Conservation (phyloP, 495 filamentous ascomycete species). For the Tirmania nivea region DNA sequence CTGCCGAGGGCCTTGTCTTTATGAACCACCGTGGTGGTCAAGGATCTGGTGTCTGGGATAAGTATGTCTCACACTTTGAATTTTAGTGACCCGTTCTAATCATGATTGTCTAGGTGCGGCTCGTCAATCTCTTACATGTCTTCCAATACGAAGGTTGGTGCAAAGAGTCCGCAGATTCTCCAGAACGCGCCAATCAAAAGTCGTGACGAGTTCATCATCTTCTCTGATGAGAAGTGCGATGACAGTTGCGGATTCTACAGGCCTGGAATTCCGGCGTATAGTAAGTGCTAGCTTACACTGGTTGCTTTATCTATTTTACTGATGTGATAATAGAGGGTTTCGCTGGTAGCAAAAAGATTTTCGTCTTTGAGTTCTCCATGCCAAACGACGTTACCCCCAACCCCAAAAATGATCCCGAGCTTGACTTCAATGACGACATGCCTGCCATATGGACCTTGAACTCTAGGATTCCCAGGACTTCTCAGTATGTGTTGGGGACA, state of each 20-base stretch:
- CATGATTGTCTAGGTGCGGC: conserved; percentile 26
- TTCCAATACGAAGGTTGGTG: conserved; percentile 27
- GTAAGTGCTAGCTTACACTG: conserved; percentile 23
- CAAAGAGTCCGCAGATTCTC: conserved; percentile 29
- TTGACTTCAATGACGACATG: conserved; percentile 35
- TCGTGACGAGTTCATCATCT: conserved; percentile 37
- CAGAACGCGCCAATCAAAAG: conserved; percentile 30
- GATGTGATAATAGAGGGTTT: conserved; percentile 36
- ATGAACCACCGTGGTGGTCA: conserved; percentile 40
- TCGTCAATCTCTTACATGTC: conserved; percentile 39
- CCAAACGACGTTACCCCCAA: conserved; percentile 28
- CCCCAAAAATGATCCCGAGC: conserved; percentile 32
- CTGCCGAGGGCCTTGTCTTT: conserved; percentile 38
- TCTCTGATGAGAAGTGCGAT: conserved; percentile 34
- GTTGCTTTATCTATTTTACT: conserved; percentile 4
- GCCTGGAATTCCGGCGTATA: conserved; percentile 36
- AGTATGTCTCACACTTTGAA: conserved; percentile 22
- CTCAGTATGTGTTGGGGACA: conserved; percentile 34
- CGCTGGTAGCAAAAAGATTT: conserved; percentile 35
- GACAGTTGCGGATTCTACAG: conserved; percentile 34
- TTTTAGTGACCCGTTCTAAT: neutral
- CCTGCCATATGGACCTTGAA: conserved; percentile 52
- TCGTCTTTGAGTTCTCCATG: conserved; percentile 49
- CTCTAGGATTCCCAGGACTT: conserved; percentile 40
- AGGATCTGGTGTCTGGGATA: conserved; percentile 36